A percentile compares a stretch with the other conserved stretches of the same genome.
Conservation (phyloP, 306 rosid species). For the Argentina anserina region DNA sequence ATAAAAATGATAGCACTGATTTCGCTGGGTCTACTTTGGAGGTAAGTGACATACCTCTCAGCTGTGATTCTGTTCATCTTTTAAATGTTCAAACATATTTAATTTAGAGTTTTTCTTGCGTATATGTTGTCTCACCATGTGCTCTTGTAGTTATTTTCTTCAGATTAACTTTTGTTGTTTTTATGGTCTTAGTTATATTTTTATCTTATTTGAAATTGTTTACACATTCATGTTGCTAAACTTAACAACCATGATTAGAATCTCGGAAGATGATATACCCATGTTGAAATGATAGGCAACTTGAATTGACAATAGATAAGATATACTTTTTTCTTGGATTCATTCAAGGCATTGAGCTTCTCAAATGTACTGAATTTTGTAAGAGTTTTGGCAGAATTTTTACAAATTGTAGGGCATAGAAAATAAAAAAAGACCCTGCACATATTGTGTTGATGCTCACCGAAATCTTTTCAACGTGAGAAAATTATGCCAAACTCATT, state of each 20-base stretch:
- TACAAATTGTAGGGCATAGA: not conserved
- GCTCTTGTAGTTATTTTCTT: not conserved
- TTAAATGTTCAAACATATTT: not conserved
- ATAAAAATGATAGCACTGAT: constrained; percentile 26
- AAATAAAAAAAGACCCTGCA: not conserved
- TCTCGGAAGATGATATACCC: not conserved
- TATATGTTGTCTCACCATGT: not conserved
- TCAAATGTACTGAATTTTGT: not conserved
- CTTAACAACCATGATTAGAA: not conserved
- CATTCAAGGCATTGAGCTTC: not conserved
- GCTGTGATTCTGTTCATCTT: constrained; percentile 5
- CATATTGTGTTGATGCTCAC: not conserved
- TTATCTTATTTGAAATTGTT: not conserved
- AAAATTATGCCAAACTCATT: not conserved
- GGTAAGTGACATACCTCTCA: constrained; percentile 42
- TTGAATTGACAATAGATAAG: not conserved
- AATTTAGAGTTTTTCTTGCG: not conserved
- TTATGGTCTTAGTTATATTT: not conserved
- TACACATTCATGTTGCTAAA: not conserved
- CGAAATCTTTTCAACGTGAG: not conserved
- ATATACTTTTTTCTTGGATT: not conserved
- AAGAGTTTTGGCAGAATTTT: not conserved
- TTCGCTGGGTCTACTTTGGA: constrained; percentile 44
- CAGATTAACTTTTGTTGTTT: not conserved
- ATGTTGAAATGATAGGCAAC: not conserved